A percentile compares a stretch with the other conserved stretches of the same genome.
Conservation (phyloP, 1,139 yeast species). For the Magnusiomyces ingens region DNA sequence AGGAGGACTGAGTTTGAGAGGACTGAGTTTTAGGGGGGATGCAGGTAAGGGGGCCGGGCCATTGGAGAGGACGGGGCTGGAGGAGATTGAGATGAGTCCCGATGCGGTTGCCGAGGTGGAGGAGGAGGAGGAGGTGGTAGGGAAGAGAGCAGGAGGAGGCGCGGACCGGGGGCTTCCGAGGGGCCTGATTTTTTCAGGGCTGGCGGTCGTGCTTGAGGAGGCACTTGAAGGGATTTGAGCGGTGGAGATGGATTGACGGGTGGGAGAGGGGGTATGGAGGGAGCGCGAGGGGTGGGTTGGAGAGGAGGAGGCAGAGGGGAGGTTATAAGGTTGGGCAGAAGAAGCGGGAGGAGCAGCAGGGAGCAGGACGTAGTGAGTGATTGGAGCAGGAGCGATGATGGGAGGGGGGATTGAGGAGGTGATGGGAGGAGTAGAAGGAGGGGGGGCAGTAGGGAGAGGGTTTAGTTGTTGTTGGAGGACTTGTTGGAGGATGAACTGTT, state of each 20-base stretch:
- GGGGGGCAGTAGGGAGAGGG: no score
- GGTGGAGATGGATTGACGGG: not conserved
- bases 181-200: no score
- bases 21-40: no score
- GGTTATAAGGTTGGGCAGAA: not conserved
- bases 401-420: no score
- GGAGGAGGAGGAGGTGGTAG: not conserved
- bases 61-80: no score
- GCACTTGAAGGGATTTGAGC: constrained; percentile 5
- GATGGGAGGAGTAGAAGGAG: no score
- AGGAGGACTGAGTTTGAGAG: no score
- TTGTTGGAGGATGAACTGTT: no score
- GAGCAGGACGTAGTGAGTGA: constrained; percentile 1
- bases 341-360: not conserved
- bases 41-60: no score
- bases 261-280: constrained; percentile 1
- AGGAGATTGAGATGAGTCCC: no score
- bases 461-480: no score
- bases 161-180: not conserved
- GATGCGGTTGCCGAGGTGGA: not conserved
- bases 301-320: not conserved
- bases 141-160: not conserved
- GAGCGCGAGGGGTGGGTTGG: not conserved
- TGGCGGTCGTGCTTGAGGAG: not conserved
- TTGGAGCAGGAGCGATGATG: no score